Base-by-base conservation (phyloP, 495 filamentous ascomycete genomes). In the Trichoderma asperelloides region DNA sequence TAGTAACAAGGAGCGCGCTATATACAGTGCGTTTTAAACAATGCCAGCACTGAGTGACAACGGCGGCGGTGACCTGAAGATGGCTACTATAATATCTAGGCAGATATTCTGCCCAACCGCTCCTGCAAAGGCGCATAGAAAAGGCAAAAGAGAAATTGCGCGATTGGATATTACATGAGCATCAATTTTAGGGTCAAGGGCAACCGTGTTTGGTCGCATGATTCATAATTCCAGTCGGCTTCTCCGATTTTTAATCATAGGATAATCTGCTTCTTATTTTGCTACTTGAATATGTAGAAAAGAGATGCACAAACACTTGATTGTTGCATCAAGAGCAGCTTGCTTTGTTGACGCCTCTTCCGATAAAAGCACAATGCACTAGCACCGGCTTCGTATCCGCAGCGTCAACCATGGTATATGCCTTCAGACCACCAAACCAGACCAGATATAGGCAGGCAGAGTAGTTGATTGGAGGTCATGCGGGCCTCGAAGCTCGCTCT, bases 261-360 rank as follows among this genome's bases (percentile, higher is more conserved):
- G n/a, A 25, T 51, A n/a, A 60, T 30, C 55, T 60, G 55, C 55
- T n/a, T 60, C 27, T 27, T 60, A 16, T 60, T 60, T 60, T 60
- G 30, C 55, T 60, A 60, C 55, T n/a, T 27, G 9, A 60, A 60
- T 33, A 25, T n/a, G 55, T 30, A 60, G 55, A 60, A 9, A 25
- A 13, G 27, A 13, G 55, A 60, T 60, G 55, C 55, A 60, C 55
- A 60, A 60, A 60, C 55, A 60, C 55, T 60, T 60, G 55, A 60
- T 60, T 60, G 55, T 60, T 60, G 55, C 55, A 60, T 60, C 55
- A 28, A 28, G 23, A 30, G 55, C 55, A 60, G 55, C 2, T n/a
- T 60, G 12, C n/a, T 51, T 12, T 27, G 8, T 60, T 60, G 12
- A 30, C 55, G 9, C 11, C 23, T 60, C 55, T 60, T 11, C 3